Evolutionary conservation across 805 yeast species (phyloP).

Genomic region (Lachancea sp.): DNA sequence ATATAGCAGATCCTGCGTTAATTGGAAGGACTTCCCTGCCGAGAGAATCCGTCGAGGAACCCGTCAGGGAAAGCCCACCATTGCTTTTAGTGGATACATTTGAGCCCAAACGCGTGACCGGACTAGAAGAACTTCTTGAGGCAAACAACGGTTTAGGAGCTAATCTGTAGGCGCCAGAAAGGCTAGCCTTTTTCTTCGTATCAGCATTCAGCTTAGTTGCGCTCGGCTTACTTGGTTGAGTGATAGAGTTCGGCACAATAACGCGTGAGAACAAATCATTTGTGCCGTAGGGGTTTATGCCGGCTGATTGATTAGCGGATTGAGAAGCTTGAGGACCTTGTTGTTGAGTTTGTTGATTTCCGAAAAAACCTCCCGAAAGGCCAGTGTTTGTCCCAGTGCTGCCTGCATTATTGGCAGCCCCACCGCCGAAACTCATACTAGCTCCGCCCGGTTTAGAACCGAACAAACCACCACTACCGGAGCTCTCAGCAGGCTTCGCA

Average conservation of each 20-base stretch:
- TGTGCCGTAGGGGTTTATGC: slow-evolving; percentile 64
- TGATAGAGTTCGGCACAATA: slow-evolving; percentile 34
- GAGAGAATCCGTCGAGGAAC: slow-evolving; percentile 14
- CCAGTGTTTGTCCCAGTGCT: slow-evolving; percentile 12
- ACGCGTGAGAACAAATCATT: slow-evolving; percentile 54
- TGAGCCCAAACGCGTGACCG: slow-evolving; percentile 5
- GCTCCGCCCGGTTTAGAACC: slow-evolving; percentile 31
- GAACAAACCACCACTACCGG: slow-evolving; percentile 36
- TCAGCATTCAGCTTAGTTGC: slow-evolving; percentile 42
- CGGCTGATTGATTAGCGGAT: slow-evolving; percentile 32
- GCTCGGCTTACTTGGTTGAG: slow-evolving; percentile 38
- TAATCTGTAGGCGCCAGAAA: slow-evolving; percentile 53
- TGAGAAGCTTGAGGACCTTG: slow-evolving; percentile 23
- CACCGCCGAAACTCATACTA: slow-evolving; percentile 10
- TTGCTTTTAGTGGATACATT: slow-evolving; percentile 2
- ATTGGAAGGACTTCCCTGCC: slow-evolving; percentile 14
- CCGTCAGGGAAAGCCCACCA: slow-evolving; percentile 6
- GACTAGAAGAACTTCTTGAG: slow-evolving; percentile 9
- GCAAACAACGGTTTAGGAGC: slow-evolving; percentile 57
- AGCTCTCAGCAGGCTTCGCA: slow-evolving; percentile 27
- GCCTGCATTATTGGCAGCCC: slow-evolving; percentile 11
- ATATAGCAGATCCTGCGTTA: slow-evolving; percentile 10
- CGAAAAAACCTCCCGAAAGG: slow-evolving; percentile 41
- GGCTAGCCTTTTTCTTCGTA: slow-evolving; percentile 53
- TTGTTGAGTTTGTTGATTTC: slow-evolving; percentile 24